These are phyloP conservation scores for Leishmania lainsoni DNA, from an alignment of 208 protist genomes.

Conservation along the genomic window DNA sequence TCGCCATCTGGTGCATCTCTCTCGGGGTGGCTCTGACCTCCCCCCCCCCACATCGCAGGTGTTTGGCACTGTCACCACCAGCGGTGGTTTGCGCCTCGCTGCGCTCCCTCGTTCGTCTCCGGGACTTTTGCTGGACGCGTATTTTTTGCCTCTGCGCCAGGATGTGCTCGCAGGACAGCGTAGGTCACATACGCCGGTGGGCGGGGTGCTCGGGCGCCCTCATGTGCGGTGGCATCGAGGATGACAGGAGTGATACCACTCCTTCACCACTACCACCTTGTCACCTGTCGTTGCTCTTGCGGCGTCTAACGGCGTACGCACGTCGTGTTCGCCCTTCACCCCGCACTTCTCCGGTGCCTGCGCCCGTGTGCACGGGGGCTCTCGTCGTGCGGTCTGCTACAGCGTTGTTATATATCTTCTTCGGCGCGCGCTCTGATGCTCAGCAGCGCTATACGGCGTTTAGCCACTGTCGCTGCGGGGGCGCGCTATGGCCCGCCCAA, in stretches of 20 bases:
- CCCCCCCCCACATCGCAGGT: not conserved
- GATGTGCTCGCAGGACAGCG: not conserved
- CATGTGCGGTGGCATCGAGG: not conserved
- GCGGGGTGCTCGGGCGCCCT: not conserved
- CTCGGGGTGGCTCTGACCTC: not conserved
- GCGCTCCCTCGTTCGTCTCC: not conserved
- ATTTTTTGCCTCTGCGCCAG: not conserved
- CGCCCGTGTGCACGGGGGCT: not conserved
- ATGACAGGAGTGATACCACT: not conserved
- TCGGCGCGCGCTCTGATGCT: not conserved
- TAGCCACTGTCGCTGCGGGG: not conserved
- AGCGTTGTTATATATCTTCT: not conserved
- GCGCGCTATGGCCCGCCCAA: not conserved
- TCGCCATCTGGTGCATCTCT: not conserved
- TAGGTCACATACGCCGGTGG: not conserved
- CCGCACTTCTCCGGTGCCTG: not conserved
- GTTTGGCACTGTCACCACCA: not conserved
- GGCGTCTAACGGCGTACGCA: not conserved
- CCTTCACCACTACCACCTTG: not conserved
- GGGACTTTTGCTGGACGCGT: not conserved
- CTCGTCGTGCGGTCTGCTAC: not conserved
- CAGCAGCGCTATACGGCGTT: not conserved
- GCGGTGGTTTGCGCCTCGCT: not conserved
- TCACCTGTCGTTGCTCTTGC: not conserved
- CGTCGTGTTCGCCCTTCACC: no score